Evolutionary conservation across 2,329 filamentous ascomycete genomes (phyloP).

Genomic region (Trichophyton equinum): DNA sequence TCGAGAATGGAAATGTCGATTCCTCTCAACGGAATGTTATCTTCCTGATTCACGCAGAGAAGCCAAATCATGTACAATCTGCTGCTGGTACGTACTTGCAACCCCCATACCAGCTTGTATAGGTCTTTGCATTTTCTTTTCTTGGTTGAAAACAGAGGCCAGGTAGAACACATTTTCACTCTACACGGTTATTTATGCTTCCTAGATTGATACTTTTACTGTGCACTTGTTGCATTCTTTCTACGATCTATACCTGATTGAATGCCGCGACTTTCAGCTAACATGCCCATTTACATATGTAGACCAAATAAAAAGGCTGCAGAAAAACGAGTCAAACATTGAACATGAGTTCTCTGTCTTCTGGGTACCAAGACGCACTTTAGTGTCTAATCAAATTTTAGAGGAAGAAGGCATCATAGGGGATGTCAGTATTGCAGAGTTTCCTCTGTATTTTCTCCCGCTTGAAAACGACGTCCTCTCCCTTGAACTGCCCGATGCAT

Average conservation of each 20-base stretch:
- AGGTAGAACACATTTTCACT: slow-evolving; percentile 41
- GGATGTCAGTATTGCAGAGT: slow-evolving; percentile 77
- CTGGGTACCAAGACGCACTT: slow-evolving; percentile 84
- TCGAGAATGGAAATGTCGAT: slow-evolving; percentile 92
- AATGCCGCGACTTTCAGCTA: slow-evolving; percentile 47
- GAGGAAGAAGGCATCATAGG: slow-evolving; percentile 89
- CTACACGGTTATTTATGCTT: slow-evolving; percentile 46
- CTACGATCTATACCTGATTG: neutral
- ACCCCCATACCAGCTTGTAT: neutral
- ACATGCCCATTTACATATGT: slow-evolving; percentile 31
- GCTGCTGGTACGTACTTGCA: slow-evolving; percentile 63
- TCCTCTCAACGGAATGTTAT: slow-evolving; percentile 89
- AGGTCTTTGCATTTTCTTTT: slow-evolving; percentile 13
- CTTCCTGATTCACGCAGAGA: slow-evolving; percentile 85
- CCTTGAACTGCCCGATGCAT: slow-evolving; percentile 75
- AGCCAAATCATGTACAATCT: slow-evolving; percentile 64
- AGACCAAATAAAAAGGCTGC: slow-evolving; percentile 87
- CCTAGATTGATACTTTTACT: slow-evolving; percentile 32
- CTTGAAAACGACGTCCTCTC: slow-evolving; percentile 85
- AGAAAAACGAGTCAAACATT: slow-evolving; percentile 64
- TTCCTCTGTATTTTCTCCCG: slow-evolving; percentile 80
- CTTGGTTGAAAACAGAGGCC: slow-evolving; percentile 33
- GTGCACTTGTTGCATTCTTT: neutral
- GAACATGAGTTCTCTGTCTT: slow-evolving; percentile 96
- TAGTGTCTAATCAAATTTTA: slow-evolving; percentile 80